A percentile compares a stretch with the other conserved stretches of the same genome.
Evolutionary conservation across 176 grass and related monocot species (phyloP).

Genomic region (Aechmea fasciata): DNA sequence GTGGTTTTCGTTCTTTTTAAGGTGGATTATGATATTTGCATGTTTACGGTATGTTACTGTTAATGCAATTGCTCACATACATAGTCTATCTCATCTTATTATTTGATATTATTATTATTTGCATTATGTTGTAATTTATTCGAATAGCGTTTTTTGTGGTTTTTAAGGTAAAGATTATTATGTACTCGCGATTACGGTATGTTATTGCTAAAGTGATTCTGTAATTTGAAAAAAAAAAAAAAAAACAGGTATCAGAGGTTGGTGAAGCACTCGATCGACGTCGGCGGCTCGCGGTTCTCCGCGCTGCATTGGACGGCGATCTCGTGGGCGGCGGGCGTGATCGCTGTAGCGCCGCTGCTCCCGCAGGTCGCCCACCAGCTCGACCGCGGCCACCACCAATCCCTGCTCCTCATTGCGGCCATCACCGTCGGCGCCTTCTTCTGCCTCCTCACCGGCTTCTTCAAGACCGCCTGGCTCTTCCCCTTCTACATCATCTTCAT

Average conservation of each 20-base stretch:
- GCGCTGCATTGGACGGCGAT: slow-evolving; percentile 68
- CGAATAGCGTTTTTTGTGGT: too few species aligned
- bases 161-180: too few species aligned
- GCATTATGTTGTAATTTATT: too few species aligned
- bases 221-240: neutral
- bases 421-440: slow-evolving; percentile 56
- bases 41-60: too few species aligned
- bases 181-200: too few species aligned
- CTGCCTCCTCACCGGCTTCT: slow-evolving; percentile 86
- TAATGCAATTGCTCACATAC: too few species aligned
- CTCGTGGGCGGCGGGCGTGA: slow-evolving; percentile 72
- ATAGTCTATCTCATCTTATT: too few species aligned
- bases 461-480: slow-evolving; percentile 89
- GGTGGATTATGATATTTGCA: too few species aligned
- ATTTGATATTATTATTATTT: too few species aligned
- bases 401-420: slow-evolving; percentile 50
- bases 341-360: slow-evolving; percentile 47
- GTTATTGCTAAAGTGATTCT: too few species aligned
- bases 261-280: slow-evolving; percentile 44
- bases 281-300: slow-evolving; percentile 42
- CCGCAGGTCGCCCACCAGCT: slow-evolving; percentile 61
- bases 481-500: slow-evolving; percentile 68
- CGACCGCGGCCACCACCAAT: slow-evolving; percentile 71
- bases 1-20: too few species aligned
- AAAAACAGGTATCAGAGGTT: slow-evolving; percentile 64